A percentile compares a stretch with the other conserved stretches of the same genome.
phyloP scores from a whole-genome alignment of 1,284 basidiomycete species.

The Blastosporella zonata region DNA sequence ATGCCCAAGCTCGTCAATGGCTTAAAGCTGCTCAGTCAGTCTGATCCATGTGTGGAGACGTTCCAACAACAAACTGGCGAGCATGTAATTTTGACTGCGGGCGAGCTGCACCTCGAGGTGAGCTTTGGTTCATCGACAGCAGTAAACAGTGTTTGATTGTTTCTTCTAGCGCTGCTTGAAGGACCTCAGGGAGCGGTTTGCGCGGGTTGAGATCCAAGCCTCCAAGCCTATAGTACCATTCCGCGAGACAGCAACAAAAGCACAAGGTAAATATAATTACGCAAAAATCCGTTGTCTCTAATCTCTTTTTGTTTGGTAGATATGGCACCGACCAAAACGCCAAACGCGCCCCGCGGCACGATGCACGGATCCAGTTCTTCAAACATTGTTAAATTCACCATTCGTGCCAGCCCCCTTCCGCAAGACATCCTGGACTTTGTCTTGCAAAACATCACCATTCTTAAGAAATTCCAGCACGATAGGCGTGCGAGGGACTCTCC shows the following conservation, averaged over 20 bases:
- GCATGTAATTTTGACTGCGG: conserved; percentile 95
- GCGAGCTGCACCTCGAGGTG: conserved; percentile 95
- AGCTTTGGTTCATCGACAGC: conserved; percentile 3
- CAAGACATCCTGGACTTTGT: conserved; percentile 54
- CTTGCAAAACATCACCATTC: conserved; percentile 62
- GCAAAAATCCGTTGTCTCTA: neutral
- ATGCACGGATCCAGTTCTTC: conserved; percentile 69
- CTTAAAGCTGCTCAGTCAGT: conserved; percentile 87
- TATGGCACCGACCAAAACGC: conserved; percentile 84
- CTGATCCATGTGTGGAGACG: conserved; percentile 96
- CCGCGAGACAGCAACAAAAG: conserved; percentile 90
- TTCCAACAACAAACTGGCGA: conserved; percentile 97
- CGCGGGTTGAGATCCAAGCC: conserved; percentile 87
- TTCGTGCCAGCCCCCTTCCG: conserved; percentile 84
- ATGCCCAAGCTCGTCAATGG: conserved; percentile 91
- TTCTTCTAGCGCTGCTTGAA: conserved; percentile 81
- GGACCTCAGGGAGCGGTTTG: conserved; percentile 94
- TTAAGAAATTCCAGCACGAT: conserved; percentile 56
- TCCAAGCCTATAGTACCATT: conserved; percentile 98
- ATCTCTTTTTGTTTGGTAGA: conserved; percentile 45
- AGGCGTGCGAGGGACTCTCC: conserved; percentile 33
- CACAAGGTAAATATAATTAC: conserved; percentile 46
- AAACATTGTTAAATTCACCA: conserved; percentile 77
- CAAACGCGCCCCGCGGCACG: conserved; percentile 75
- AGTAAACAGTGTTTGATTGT: neutral